Evolutionary conservation across 768 basidiomycete species (phyloP).

Genomic region (Xerocomellus intermedius): DNA sequence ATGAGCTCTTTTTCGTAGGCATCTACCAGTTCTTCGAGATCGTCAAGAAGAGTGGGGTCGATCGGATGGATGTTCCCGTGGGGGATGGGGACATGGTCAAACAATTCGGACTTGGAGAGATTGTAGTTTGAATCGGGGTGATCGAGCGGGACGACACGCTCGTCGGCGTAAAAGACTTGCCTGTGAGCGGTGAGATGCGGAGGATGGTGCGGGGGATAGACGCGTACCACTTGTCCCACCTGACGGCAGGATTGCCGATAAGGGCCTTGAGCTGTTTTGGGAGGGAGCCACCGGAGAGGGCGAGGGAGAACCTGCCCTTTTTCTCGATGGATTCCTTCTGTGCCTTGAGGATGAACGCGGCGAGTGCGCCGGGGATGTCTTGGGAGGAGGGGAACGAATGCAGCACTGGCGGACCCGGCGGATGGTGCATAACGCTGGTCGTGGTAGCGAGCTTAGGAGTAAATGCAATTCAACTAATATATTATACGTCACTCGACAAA

Average conservation of each 20-base stretch:
- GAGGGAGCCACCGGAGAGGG: conserved; percentile 90
- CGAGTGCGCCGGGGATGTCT: conserved; percentile 63
- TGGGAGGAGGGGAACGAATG: conserved; percentile 61
- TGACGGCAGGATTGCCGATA: conserved; percentile 58
- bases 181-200: conserved; percentile 41
- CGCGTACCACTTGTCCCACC: conserved; percentile 94
- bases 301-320: conserved; percentile 88
- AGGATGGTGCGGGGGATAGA: not conserved
- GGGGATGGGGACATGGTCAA: conserved; percentile 81
- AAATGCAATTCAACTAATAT: not conserved
- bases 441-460: not conserved
- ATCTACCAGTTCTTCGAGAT: conserved; percentile 79
- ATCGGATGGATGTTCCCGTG: conserved; percentile 77
- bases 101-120: conserved; percentile 70
- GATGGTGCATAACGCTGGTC: conserved; percentile 37
- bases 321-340: conserved; percentile 89
- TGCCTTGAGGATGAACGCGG: conserved; percentile 78
- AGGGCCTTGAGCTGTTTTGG: conserved; percentile 79
- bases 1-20: conserved; percentile 85
- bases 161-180: conserved; percentile 98
- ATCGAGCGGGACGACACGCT: conserved; percentile 92
- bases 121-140: conserved; percentile 90
- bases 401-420: conserved; percentile 69
- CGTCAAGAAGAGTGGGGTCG: conserved; percentile 61
- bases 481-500: conserved; percentile 26